phyloP scores from a whole-genome alignment of 441 rosid species.

The Lepidium campestre region DNA sequence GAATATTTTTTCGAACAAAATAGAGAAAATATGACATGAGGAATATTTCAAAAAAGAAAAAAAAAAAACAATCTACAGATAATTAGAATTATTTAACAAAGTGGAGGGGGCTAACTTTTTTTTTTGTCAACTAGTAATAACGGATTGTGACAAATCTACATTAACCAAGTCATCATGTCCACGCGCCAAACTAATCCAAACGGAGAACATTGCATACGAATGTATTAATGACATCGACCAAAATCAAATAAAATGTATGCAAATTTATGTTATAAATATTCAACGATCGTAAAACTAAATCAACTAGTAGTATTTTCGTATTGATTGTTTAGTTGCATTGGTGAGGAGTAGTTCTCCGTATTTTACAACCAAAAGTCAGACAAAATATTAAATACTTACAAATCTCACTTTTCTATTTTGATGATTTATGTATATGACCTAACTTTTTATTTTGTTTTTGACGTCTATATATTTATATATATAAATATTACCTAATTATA shows the following conservation, averaged over 20 bases:
- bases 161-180: not conserved
- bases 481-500: conserved; percentile 5
- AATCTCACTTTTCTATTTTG: not conserved
- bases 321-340: not conserved
- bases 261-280: not conserved
- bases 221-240: not conserved
- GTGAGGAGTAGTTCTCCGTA: conserved; percentile 12
- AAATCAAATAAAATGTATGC: not conserved
- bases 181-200: not conserved
- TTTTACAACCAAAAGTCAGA: conserved; percentile 18
- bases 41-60: no score
- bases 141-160: not conserved
- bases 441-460: not conserved
- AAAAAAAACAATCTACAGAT: not conserved
- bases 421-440: conserved; percentile 12
- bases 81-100: not conserved
- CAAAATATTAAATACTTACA: not conserved
- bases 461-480: conserved; percentile 6
- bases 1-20: not conserved
- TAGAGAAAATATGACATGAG: not conserved
- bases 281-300: not conserved
- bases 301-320: not conserved
- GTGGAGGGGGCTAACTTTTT: not conserved
- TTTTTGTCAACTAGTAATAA: not conserved
- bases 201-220: not conserved